A percentile compares a stretch with the other conserved stretches of the same genome.
These are phyloP conservation scores for Saccharomyces hybrid DNA, from an alignment of 1,139 yeast genomes.

Conservation along the genomic window DNA sequence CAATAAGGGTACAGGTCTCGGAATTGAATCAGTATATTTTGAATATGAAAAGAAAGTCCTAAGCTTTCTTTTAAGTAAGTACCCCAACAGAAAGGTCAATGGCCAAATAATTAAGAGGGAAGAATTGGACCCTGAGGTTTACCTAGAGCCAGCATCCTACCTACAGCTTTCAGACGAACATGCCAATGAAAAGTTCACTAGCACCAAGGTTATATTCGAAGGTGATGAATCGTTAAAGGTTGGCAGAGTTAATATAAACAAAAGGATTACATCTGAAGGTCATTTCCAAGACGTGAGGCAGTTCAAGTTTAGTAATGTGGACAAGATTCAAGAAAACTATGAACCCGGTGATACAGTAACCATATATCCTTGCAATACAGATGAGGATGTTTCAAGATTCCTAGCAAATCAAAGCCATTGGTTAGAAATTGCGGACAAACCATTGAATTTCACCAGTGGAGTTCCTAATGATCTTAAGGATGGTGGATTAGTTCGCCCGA, in stretches of 20 bases:
- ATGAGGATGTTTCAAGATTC: constrained; percentile 54
- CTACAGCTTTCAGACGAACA: constrained; percentile 10
- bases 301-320: constrained; percentile 36
- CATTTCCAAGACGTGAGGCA: constrained; percentile 91
- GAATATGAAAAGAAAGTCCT: constrained; percentile 63
- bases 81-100: constrained; percentile 31
- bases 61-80: constrained; percentile 34
- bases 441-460: constrained; percentile 22
- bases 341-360: constrained; percentile 77
- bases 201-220: constrained; percentile 9
- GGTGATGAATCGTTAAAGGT: constrained; percentile 23
- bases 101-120: constrained; percentile 15
- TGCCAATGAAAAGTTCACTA: background rate
- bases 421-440: constrained; percentile 55
- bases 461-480: constrained; percentile 33
- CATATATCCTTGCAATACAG: constrained; percentile 66
- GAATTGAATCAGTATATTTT: constrained; percentile 66
- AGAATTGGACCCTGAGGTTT: constrained; percentile 19
- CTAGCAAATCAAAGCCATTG: constrained; percentile 62
- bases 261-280: constrained; percentile 53
- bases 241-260: constrained; percentile 44
- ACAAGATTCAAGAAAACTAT: constrained; percentile 34
- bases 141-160: constrained; percentile 24
- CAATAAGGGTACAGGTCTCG: constrained; percentile 49
- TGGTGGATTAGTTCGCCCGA: constrained; percentile 52